Evolutionary conservation across 352 stramenopile species (phyloP).

Genomic region (Phytopythium vexans): DNA sequence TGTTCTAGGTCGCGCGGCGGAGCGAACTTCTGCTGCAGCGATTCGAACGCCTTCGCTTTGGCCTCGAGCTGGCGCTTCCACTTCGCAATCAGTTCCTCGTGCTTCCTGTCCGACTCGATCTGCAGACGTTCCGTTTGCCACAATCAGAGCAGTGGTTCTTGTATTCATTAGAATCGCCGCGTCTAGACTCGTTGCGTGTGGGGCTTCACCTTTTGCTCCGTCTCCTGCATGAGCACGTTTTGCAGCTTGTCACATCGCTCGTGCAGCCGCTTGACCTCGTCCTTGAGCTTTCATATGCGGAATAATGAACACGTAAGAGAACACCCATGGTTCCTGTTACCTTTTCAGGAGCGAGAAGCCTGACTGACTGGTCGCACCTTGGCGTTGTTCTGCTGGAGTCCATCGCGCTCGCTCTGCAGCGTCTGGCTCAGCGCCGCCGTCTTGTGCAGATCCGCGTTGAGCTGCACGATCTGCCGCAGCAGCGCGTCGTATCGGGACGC

Average conservation of each 20-base stretch:
- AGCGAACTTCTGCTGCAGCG: constrained; percentile 79
- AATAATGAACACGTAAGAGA: not conserved
- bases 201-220: constrained; percentile 60
- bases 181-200: too few relatives aligned
- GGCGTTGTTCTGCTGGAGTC: constrained; percentile 50
- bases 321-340: not conserved
- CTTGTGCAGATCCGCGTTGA: constrained; percentile 83
- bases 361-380: constrained; percentile 26
- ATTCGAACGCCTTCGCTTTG: constrained; percentile 80
- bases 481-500: constrained; percentile 66
- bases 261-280: constrained; percentile 59
- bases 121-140: constrained; percentile 7
- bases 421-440: constrained; percentile 76
- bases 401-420: constrained; percentile 74
- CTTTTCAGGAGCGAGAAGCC: not conserved
- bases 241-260: constrained; percentile 84
- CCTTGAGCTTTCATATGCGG: constrained; percentile 35
- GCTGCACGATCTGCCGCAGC: constrained; percentile 79
- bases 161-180: too few relatives aligned
- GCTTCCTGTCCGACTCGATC: constrained; percentile 80
- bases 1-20: constrained; percentile 79
- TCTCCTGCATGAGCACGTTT: constrained; percentile 75
- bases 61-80: constrained; percentile 83
- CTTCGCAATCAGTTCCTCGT: constrained; percentile 78
- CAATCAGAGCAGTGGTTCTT: not conserved